Conservation (phyloP, 2,329 filamentous ascomycete species). For the Apiospora rasikravindrae region DNA sequence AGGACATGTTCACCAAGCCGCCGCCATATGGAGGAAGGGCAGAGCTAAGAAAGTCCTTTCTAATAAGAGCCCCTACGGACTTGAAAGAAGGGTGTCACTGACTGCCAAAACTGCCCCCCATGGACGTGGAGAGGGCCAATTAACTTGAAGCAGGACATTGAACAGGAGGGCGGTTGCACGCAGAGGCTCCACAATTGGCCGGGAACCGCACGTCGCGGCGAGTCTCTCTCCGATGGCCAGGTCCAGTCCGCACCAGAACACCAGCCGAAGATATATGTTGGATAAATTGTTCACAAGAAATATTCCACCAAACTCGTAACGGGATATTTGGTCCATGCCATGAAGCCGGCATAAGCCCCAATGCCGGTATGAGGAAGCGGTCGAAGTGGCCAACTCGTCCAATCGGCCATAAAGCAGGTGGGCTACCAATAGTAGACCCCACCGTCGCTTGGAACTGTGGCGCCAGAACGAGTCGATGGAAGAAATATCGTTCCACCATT, state of each 20-base stretch:
- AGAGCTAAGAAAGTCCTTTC: background rate
- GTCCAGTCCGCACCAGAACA: background rate
- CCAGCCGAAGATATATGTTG: background rate
- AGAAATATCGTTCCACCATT: conserved; percentile 8
- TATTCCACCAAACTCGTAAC: conserved; percentile 5
- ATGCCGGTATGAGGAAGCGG: background rate
- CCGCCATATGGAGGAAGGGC: background rate
- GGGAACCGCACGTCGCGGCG: background rate
- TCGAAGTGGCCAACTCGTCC: background rate
- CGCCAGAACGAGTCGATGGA: background rate
- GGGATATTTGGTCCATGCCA: background rate
- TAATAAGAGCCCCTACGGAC: background rate
- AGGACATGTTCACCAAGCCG: background rate
- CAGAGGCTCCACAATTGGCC: background rate
- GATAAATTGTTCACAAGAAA: background rate
- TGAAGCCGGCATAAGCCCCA: background rate
- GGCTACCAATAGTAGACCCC: conserved; percentile 1
- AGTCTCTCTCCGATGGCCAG: background rate
- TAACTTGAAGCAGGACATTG: conserved; percentile 13
- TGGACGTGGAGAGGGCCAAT: background rate
- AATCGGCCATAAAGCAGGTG: background rate
- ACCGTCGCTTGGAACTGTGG: background rate
- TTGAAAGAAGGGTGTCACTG: background rate
- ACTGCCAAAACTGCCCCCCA: background rate
- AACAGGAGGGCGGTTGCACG: background rate